Evolutionary conservation across 371 early-diverging fungal species (phyloP).

Genomic region (Mucor piriformis): DNA sequence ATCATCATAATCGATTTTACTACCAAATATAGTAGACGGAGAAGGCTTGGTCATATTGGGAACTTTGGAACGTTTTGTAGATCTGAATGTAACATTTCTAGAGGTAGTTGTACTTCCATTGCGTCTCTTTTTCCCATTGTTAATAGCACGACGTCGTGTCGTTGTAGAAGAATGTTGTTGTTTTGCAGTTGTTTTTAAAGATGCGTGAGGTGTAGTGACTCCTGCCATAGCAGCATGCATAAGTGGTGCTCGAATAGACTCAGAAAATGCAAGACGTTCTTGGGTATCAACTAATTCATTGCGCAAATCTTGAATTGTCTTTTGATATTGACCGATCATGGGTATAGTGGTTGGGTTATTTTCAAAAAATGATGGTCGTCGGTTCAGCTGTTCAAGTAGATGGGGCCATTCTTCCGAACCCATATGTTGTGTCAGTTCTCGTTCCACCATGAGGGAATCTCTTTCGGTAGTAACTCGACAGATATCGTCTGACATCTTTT

Average conservation of each 20-base stretch:
- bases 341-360: constrained; percentile 24
- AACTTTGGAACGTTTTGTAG: constrained; percentile 23
- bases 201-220: constrained; percentile 10
- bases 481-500: constrained; percentile 49
- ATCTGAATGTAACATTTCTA: constrained; percentile 34
- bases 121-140: constrained; percentile 22
- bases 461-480: constrained; percentile 55
- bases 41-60: background rate
- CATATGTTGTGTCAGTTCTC: constrained; percentile 35
- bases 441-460: constrained; percentile 57
- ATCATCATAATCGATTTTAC: constrained; percentile 9
- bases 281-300: constrained; percentile 42
- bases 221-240: constrained; percentile 34
- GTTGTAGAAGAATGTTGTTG: constrained; percentile 17
- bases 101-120: constrained; percentile 28
- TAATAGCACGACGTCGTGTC: background rate
- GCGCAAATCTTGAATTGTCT: constrained; percentile 47
- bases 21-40: background rate
- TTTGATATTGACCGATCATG: constrained; percentile 53
- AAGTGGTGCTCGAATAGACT: constrained; percentile 33
- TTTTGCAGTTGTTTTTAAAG: constrained; percentile 12
- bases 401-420: constrained; percentile 20
- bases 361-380: constrained; percentile 2
- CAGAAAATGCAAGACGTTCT: constrained; percentile 29
- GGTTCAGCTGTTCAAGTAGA: constrained; percentile 11